phyloP scores from a whole-genome alignment of 2,329 filamentous ascomycete species.

The Pseudocercospora musae region DNA sequence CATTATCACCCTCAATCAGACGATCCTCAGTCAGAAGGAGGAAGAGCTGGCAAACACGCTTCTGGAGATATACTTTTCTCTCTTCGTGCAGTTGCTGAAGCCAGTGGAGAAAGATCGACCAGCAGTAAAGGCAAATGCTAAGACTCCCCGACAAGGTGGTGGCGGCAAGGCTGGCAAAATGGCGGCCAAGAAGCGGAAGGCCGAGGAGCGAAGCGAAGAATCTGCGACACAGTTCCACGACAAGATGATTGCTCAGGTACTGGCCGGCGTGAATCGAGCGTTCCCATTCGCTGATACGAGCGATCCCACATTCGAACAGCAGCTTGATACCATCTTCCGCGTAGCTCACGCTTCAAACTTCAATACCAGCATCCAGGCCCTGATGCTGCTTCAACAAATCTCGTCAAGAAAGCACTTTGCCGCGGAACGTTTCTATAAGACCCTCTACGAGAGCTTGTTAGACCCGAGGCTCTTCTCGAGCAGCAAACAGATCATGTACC shows the following conservation, averaged over 20 bases:
- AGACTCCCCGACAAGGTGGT: conserved; percentile 47
- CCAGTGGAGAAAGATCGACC: conserved; percentile 41
- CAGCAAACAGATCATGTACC: conserved; percentile 91
- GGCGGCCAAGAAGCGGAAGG: conserved; percentile 47
- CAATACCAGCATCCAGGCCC: conserved; percentile 94
- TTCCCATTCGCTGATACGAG: conserved; percentile 87
- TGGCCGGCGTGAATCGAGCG: conserved; percentile 93
- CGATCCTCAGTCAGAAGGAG: conserved; percentile 81
- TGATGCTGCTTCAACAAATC: conserved; percentile 92
- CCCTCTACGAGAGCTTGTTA: conserved; percentile 88
- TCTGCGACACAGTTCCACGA: conserved; percentile 66
- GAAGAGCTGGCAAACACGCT: conserved; percentile 75
- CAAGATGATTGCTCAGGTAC: conserved; percentile 85
- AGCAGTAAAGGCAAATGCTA: conserved; percentile 9
- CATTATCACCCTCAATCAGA: conserved; percentile 95
- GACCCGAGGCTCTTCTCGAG: conserved; percentile 85
- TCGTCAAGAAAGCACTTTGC: conserved; percentile 75
- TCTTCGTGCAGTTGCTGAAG: conserved; percentile 82
- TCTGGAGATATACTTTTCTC: conserved; percentile 84
- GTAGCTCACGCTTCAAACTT: conserved; percentile 98
- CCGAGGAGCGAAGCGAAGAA: conserved; percentile 37
- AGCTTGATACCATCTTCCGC: conserved; percentile 89
- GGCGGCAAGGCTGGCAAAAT: conserved; percentile 54
- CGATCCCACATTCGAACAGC: conserved; percentile 74
- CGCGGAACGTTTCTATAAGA: conserved; percentile 89